These are phyloP conservation scores for Coprinellus aureogranulatus DNA, from an alignment of 768 basidiomycete genomes.

Conservation along the genomic window DNA sequence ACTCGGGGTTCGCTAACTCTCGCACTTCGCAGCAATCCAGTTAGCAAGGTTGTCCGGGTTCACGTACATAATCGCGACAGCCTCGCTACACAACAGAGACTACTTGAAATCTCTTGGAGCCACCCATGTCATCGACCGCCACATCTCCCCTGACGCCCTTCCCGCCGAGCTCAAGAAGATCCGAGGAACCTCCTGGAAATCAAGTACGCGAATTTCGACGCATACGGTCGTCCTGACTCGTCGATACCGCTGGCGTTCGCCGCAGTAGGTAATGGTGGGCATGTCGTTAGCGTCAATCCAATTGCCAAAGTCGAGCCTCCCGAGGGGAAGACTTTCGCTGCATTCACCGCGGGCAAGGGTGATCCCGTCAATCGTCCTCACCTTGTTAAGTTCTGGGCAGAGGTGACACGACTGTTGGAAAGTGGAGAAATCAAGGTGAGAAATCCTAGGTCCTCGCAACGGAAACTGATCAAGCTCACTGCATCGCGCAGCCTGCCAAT, in stretches of 20 bases:
- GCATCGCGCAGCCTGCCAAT: constrained; percentile 32
- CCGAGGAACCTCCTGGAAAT: constrained; percentile 15
- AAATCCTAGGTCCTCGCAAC: background rate
- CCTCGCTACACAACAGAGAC: constrained; percentile 27
- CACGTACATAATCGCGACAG: constrained; percentile 38
- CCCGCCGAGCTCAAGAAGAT: constrained; percentile 10
- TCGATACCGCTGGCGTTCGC: constrained; percentile 16
- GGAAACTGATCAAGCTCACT: too few relatives aligned
- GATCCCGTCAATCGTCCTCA: constrained; percentile 18
- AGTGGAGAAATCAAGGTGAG: constrained; percentile 33
- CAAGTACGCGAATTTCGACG: constrained; percentile 12
- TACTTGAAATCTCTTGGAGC: constrained; percentile 38
- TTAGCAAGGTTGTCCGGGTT: constrained; percentile 35
- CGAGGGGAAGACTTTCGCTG: constrained; percentile 10
- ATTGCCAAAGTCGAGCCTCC: constrained; percentile 21
- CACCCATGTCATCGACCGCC: constrained; percentile 37
- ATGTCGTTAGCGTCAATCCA: constrained; percentile 5
- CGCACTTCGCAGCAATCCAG: constrained; percentile 28
- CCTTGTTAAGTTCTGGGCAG: constrained; percentile 19
- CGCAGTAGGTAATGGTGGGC: constrained; percentile 23
- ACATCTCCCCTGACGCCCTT: constrained; percentile 4
- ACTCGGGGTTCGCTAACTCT: background rate
- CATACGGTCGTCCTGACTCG: constrained; percentile 17
- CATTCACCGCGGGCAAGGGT: constrained; percentile 20
- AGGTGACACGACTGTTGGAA: constrained; percentile 27